Base-by-base conservation (phyloP, 192 early-diverging fungal genomes). In the Chytriomyces sp. region DNA sequence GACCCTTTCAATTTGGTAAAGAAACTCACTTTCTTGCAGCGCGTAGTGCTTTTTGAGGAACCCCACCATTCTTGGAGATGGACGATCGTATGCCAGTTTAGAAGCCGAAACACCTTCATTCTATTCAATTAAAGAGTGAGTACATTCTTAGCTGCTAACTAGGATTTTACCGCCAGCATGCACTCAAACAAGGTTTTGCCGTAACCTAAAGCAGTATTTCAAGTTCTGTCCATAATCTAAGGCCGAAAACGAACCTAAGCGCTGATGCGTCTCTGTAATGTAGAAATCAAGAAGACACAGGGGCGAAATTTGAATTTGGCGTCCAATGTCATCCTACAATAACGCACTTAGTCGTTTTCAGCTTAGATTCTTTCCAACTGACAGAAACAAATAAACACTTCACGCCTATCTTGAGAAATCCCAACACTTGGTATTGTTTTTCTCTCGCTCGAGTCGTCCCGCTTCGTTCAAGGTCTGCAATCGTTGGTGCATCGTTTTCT, bases 211-310 rank as follows among this genome's bases (percentile, higher is more conserved):
- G 17, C 28, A 17, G 34, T 52, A 39, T 30, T 64, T 44, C 36
- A 26, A 19, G 25, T 52, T 74, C 14, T 14, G 17, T 37, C 40
- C 3, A 25, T 62, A 39, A 33, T 49, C 30, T n/a, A n/a, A n/a
- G n/a, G n/a, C n/a, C n/a, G n/a, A n/a, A n/a, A 37, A 74, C 69
- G 26, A 10, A 78, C 80, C 80, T 62, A 41, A 44, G 39, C 84
- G 22, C 60, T 85, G 84, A 17, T 38, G 33, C 0, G 56, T 26
- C 34, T 81, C 84, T 32, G 78, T 75, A 4, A 85, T 67, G 56
- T 84, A 85, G 65, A 85, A 84, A 61, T 85, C 84, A 36, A 85
- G 52, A 22, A 85, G 82, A 49, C 84, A 85, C 2, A 85, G 70
- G 37, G 81, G 81, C 10, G 55, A 74, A 10, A 81, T 75, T 41